Base-by-base conservation (phyloP, 2,329 filamentous ascomycete species). In the Coniochaeta sp. region DNA sequence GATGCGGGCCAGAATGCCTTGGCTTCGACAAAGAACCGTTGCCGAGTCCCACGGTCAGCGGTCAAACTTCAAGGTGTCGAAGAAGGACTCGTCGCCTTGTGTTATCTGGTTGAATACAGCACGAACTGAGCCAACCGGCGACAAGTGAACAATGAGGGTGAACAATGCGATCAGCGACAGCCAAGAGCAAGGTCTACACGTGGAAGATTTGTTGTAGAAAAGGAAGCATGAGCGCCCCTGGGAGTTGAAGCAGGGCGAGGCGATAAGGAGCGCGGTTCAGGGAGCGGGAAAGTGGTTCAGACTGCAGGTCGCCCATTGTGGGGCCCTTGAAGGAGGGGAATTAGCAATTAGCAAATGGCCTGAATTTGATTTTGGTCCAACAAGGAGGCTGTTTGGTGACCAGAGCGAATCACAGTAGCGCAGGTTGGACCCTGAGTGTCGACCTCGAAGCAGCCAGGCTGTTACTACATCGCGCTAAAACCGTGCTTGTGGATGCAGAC, bases 211-310 rank as follows among this genome's bases (percentile, higher is more conserved):
- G 47, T 52, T 52, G 24, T 12, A 52, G 47, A 30, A 17, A 52
- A 30, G 47, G 47, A 52, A 30, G 47, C 47, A 52, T 52, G 47
- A 52, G 47, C 26, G 47, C 47, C 47, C 47, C 47, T 28, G 47
- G 47, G 30, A 52, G 47, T 52, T 52, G 24, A 28, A 30, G 24
- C 47, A 52, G 30, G 47, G 17, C 47, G 30, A 52, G 47, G 47
- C 47, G 47, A 52, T 52, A 52, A 52, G 47, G 47, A 52, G 47
- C 47, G 47, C 47, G 47, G 47, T 52, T 52, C 47, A 52, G 28
- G 47, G 47, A 52, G 47, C 47, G 22, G 42, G 42, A 47, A 47
- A 47, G 42, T 47, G 42, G 42, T 47, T 24, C 24, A 47, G 19
- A 26, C 42, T 47, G 19, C 42, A 47, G 22, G 42, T 40, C 38